Conservation (phyloP, 129 eudicot genomes). For the Centrapalus pauciflorus region DNA sequence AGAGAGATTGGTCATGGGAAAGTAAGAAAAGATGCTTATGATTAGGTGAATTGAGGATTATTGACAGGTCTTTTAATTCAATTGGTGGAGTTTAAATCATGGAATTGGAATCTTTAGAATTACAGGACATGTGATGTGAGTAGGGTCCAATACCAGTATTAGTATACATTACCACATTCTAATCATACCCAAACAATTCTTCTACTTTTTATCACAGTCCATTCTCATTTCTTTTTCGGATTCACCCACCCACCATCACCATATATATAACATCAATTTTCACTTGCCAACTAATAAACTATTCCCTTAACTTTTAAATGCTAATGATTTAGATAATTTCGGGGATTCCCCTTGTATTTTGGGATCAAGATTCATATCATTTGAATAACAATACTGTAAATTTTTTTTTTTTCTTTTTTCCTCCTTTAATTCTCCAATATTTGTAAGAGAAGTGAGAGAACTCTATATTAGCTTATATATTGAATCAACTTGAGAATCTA, state of each 20-base stretch:
- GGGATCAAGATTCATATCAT: constrained; percentile 9
- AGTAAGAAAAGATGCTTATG: constrained; percentile 17
- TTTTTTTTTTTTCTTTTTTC: no score
- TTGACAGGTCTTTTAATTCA: constrained; percentile 15
- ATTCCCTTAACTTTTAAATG: not conserved
- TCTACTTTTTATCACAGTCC: constrained; percentile 7
- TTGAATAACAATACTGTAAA: no score
- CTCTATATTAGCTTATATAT: no score
- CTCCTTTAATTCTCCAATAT: no score
- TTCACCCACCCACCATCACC: no score
- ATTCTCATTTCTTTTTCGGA: constrained; percentile 2
- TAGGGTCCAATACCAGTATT: constrained; percentile 32
- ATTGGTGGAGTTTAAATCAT: constrained; percentile 15
- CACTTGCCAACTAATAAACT: no score
- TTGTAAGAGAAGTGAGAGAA: no score
- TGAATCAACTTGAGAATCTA: no score
- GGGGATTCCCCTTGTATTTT: not conserved
- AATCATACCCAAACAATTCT: constrained; percentile 14
- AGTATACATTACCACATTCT: constrained; percentile 13
- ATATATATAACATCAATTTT: not conserved
- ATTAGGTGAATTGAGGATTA: constrained; percentile 15
- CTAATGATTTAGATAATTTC: not conserved
- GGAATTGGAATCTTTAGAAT: constrained; percentile 33
- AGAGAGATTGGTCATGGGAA: no score
- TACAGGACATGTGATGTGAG: constrained; percentile 23